Conservation (phyloP, 257 asterid genomes). For the Solanum chilense region DNA sequence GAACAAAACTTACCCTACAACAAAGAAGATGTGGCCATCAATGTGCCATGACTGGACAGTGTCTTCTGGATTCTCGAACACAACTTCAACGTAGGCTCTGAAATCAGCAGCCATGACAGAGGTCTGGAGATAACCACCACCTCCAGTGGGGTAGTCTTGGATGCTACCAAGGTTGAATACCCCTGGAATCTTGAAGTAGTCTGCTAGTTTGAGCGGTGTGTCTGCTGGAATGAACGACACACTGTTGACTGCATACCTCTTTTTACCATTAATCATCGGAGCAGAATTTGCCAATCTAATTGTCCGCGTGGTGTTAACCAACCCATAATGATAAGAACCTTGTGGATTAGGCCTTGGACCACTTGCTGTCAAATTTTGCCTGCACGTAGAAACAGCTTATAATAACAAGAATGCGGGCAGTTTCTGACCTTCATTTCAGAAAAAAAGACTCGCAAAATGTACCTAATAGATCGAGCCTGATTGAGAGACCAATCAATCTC, state of each 20-base stretch:
- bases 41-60: constrained; percentile 40
- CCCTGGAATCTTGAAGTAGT: constrained; percentile 23
- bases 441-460: not conserved
- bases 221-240: constrained; percentile 33
- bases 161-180: constrained; percentile 28
- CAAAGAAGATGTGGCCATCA: constrained; percentile 36
- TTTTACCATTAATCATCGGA: constrained; percentile 22
- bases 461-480: constrained; percentile 45
- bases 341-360: constrained; percentile 48
- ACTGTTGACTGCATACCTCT: constrained; percentile 37
- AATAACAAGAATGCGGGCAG: not conserved
- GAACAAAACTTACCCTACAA: constrained; percentile 21
- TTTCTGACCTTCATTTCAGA: not conserved
- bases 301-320: constrained; percentile 31
- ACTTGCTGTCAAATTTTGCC: constrained; percentile 41
- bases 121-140: constrained; percentile 27
- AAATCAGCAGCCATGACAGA: constrained; percentile 39
- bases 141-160: constrained; percentile 24
- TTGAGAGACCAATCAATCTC: constrained; percentile 43
- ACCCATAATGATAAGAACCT: constrained; percentile 47
- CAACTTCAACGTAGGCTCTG: constrained; percentile 24
- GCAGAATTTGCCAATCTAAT: constrained; percentile 32
- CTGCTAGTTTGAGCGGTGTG: constrained; percentile 44
- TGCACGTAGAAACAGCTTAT: not conserved
- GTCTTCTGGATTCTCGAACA: constrained; percentile 34